phyloP scores from a whole-genome alignment of 1,284 basidiomycete species.

The Melampsora americana region DNA sequence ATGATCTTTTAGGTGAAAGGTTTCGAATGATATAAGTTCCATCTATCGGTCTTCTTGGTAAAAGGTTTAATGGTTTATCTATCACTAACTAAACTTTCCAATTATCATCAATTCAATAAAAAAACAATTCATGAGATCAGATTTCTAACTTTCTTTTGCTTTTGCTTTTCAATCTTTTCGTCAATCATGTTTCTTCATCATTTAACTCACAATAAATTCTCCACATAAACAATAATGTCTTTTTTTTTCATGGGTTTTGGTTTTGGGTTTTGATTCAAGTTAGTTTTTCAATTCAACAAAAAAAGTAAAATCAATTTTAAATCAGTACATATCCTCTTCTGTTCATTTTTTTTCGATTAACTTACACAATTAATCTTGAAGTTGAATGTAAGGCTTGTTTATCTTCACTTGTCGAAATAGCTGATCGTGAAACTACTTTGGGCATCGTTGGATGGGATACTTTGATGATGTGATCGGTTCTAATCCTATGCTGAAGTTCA shows the following conservation, averaged over 20 bases:
- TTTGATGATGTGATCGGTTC: too few species aligned
- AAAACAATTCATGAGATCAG: too few species aligned
- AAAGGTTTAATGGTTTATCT: conserved; percentile 26
- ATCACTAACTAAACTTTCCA: conserved; percentile 22
- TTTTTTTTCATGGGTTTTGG: neutral
- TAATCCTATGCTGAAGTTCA: too few species aligned
- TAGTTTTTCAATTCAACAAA: too few species aligned
- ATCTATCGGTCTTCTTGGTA: conserved; percentile 7
- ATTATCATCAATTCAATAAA: too few species aligned
- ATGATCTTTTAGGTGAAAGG: conserved; percentile 20
- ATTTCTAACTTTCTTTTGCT: neutral
- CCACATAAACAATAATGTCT: conserved; percentile 42
- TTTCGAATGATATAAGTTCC: conserved; percentile 18
- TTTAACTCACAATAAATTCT: conserved; percentile 29
- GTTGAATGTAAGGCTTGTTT: conserved; percentile 37
- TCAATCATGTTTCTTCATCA: neutral
- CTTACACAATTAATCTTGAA: conserved; percentile 31
- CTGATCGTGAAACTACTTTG: conserved; percentile 35
- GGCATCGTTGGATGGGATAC: too few species aligned
- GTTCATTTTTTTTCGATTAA: too few species aligned
- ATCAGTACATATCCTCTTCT: too few species aligned
- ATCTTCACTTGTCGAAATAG: conserved; percentile 41
- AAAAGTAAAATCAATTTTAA: too few species aligned
- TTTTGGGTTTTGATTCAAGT: too few species aligned
- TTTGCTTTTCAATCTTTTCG: neutral